These are phyloP conservation scores for Trichoderma oligosporum DNA, from an alignment of 2,329 filamentous ascomycete species.

Conservation along the genomic window DNA sequence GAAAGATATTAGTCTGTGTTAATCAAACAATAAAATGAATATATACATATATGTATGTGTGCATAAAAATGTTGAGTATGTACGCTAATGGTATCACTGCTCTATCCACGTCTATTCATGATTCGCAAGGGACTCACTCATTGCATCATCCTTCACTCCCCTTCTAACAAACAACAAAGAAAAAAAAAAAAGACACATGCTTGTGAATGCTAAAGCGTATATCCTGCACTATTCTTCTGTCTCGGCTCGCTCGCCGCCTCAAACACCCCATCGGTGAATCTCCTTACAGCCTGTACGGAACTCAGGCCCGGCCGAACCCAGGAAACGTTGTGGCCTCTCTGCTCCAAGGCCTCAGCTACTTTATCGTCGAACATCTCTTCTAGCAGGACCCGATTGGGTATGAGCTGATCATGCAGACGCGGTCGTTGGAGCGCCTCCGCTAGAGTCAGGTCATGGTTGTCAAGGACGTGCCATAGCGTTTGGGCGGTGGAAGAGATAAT, in stretches of 20 bases:
- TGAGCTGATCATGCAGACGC: slow-evolving; percentile 76
- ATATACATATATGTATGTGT: background rate
- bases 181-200: background rate
- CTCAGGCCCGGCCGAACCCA: slow-evolving; percentile 63
- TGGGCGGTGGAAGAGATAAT: slow-evolving; percentile 80
- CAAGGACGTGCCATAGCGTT: slow-evolving; percentile 68
- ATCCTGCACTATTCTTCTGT: slow-evolving; percentile 66
- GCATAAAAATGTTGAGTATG: background rate
- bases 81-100: slow-evolving; percentile 7
- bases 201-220: slow-evolving; percentile 41
- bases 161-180: no score
- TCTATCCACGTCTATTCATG: slow-evolving; percentile 3
- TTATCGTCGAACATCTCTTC: slow-evolving; percentile 65
- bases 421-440: slow-evolving; percentile 61
- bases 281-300: slow-evolving; percentile 65
- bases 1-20: background rate
- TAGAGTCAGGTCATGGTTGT: slow-evolving; percentile 60
- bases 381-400: slow-evolving; percentile 65
- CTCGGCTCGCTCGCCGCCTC: slow-evolving; percentile 75
- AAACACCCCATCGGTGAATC: slow-evolving; percentile 62
- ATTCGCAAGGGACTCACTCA: no score
- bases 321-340: slow-evolving; percentile 66
- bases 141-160: background rate
- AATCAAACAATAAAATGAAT: background rate
- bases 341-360: slow-evolving; percentile 60